Evolutionary conservation across 2,329 filamentous ascomycete species (phyloP), one percentile per base, ranked within the genome.

Genomic region (Cytospora leucostoma): DNA sequence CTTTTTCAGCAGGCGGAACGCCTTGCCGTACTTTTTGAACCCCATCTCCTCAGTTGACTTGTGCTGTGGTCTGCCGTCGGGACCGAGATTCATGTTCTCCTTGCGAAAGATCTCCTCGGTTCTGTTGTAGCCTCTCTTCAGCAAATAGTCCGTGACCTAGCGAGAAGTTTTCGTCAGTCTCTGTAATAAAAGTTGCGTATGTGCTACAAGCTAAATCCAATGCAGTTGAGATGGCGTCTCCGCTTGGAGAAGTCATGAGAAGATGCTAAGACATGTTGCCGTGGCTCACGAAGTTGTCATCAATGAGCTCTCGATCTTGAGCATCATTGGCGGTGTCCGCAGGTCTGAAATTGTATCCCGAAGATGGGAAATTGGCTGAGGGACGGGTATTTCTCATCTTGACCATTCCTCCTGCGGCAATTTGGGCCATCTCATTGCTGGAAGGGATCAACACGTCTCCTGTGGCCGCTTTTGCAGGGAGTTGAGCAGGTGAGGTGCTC

Each of bases 81-180:
- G 84, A 62, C 94, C 91, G 50, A 95, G 83, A 69, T 93, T 88
- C 32, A 91, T 88, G 1, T 93, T 96, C 76, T 99, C 95, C 75
- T 92, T 90, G 51, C 95, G 87, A 59, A 99, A 91, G 74, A 95
- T 91, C 21, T 94, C 91, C 76, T 99, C 95, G 0, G 95, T 98
- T 32, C 90, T 85, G 60, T 88, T 93, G 76, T 97, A 99, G 0
- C 95, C 95, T 69, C 97, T 93, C 75, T 99, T 99, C 2, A 93
- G 86, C 1, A 99, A 82, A 75, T 99, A 99, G 70, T 99, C 95
- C 10, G 97, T 93, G 4, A 99, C 84, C 84, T 87, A 57, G 4
- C 1, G 40, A 15, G 15, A 17, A 8, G 35, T 19, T 6, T 7
- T 40, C 19, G 35, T 66, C 21, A 66, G 61, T 40, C 10, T 47